A percentile compares a stretch with the other conserved stretches of the same genome.
Evolutionary conservation across 2,329 filamentous ascomycete genomes (phyloP).

Genomic region (Monilinia fructicola): DNA sequence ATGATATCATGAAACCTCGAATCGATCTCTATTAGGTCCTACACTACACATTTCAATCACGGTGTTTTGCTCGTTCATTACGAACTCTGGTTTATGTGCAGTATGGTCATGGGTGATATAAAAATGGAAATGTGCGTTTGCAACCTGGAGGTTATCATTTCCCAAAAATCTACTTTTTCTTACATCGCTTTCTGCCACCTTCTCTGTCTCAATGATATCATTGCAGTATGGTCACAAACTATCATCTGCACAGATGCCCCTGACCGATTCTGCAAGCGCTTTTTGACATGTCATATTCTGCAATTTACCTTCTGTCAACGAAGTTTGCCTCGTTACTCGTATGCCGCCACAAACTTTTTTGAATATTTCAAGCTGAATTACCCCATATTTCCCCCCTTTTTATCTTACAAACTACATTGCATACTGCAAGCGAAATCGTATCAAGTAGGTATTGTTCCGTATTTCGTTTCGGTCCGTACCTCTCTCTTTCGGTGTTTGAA

Average conservation of each 20-base stretch:
- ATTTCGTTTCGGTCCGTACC: constrained; percentile 15
- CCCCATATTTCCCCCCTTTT: constrained; percentile 1
- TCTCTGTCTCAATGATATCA: neutral
- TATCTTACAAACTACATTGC: constrained; percentile 9
- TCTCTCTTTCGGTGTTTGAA: constrained; percentile 10
- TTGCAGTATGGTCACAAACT: constrained; percentile 9
- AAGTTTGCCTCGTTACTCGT: constrained; percentile 10
- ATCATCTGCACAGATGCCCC: constrained; percentile 6
- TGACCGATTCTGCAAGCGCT: constrained; percentile 22
- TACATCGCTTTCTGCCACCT: constrained; percentile 9
- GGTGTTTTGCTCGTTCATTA: constrained; percentile 33
- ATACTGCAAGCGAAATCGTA: constrained; percentile 5
- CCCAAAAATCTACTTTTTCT: constrained; percentile 10
- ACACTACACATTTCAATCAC: constrained; percentile 36
- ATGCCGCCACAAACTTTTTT: constrained; percentile 2
- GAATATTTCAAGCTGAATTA: constrained; percentile 6
- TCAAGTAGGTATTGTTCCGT: constrained; percentile 14
- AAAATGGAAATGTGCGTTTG: constrained; percentile 20
- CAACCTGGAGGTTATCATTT: constrained; percentile 13
- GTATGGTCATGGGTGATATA: constrained; percentile 19
- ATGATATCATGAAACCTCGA: constrained; percentile 32
- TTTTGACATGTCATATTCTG: constrained; percentile 18
- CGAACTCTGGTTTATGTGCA: constrained; percentile 22
- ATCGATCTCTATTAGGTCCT: constrained; percentile 31
- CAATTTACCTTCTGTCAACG: constrained; percentile 19